These are phyloP conservation scores for Neurospora sp. DNA, from an alignment of 495 filamentous ascomycete genomes.

Conservation along the genomic window DNA sequence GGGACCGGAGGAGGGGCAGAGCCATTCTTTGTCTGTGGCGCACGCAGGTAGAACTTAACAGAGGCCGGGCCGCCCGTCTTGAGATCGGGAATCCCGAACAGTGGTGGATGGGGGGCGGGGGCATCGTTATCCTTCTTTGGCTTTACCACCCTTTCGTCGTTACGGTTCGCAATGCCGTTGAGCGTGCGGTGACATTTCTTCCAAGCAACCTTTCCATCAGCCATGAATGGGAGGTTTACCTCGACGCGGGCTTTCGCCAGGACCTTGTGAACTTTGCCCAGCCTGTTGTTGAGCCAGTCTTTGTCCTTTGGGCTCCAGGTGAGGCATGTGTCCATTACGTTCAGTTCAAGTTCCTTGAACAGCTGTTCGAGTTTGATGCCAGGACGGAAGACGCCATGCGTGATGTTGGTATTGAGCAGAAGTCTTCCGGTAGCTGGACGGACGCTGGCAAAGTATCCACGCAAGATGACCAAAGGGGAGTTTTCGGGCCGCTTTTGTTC, in stretches of 20 bases:
- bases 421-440: slow-evolving; percentile 54
- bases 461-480: slow-evolving; percentile 36
- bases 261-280: slow-evolving; percentile 27
- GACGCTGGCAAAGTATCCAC: slow-evolving; percentile 60
- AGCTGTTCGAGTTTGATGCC: slow-evolving; percentile 14
- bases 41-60: slow-evolving; percentile 13
- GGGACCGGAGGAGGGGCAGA: slow-evolving; percentile 2
- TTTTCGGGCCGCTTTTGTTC: slow-evolving; percentile 11
- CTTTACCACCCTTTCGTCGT: slow-evolving; percentile 2
- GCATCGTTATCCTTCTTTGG: not conserved
- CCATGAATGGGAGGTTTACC: slow-evolving; percentile 22
- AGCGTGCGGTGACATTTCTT: slow-evolving; percentile 32
- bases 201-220: not conserved
- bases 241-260: slow-evolving; percentile 37
- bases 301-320: not conserved
- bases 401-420: slow-evolving; percentile 50
- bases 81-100: not conserved
- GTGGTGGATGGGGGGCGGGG: not conserved
- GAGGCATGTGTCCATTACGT: not conserved
- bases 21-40: not conserved
- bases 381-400: slow-evolving; percentile 36
- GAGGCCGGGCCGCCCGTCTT: slow-evolving; percentile 1
- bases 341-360: slow-evolving; percentile 5
- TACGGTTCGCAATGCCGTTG: slow-evolving; percentile 29
- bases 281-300: not conserved